Percentiles rank a stretch among this genome's conserved stretches.
phyloP scores from a whole-genome alignment of 2,329 filamentous ascomycete genomes.

The Neonectria magnoliae region DNA sequence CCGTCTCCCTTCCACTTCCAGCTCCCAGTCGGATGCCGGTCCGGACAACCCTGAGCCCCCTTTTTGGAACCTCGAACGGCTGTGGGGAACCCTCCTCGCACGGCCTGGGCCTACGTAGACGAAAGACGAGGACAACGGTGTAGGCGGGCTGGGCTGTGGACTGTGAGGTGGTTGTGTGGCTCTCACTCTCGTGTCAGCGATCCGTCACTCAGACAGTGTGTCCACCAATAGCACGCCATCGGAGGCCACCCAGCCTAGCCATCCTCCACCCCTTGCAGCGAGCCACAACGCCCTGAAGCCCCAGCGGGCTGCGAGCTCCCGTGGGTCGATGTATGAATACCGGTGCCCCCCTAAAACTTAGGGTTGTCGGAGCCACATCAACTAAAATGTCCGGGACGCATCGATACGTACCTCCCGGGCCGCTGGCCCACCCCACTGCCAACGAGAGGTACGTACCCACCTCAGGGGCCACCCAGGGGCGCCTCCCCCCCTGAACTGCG shows the following conservation, averaged over 20 bases:
- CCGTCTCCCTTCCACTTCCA: constrained; percentile 23
- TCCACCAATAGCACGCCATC: constrained; percentile 13
- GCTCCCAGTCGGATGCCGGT: constrained; percentile 31
- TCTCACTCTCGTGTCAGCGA: constrained; percentile 2
- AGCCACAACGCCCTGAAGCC: constrained; percentile 22
- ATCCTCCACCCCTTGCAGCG: constrained; percentile 18
- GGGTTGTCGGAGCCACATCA: constrained; percentile 12
- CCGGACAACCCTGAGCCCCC: constrained; percentile 14
- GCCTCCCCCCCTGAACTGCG: constrained; percentile 26
- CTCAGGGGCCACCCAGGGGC: constrained; percentile 19
- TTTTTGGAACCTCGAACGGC: constrained; percentile 37
- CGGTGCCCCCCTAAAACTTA: constrained; percentile 18
- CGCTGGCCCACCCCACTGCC: not conserved
- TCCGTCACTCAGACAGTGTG: not conserved
- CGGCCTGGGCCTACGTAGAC: not conserved
- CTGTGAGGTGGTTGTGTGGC: too few relatives aligned
- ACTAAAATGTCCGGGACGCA: constrained; percentile 3
- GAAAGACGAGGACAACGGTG: not conserved
- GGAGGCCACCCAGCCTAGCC: constrained; percentile 13
- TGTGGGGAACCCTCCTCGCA: constrained; percentile 12
- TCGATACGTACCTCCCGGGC: constrained; percentile 14
- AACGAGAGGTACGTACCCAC: constrained; percentile 8
- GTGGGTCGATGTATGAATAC: constrained; percentile 17
- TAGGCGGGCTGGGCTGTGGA: too few relatives aligned
- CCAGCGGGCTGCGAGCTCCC: constrained; percentile 5